These are phyloP conservation scores for Geopyxis carbonaria DNA, from an alignment of 495 filamentous ascomycete genomes.

Conservation along the genomic window DNA sequence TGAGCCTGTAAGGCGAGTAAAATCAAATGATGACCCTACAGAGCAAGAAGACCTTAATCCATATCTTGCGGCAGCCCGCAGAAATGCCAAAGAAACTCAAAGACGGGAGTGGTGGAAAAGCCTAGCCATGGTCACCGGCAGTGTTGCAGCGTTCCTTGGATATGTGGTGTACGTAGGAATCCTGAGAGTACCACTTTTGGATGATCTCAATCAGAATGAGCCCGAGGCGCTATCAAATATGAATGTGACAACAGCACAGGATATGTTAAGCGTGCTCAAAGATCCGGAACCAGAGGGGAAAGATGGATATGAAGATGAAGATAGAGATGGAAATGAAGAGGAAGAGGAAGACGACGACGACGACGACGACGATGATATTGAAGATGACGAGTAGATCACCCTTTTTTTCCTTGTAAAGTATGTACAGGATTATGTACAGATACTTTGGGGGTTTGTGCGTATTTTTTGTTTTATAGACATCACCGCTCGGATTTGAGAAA, in stretches of 20 bases:
- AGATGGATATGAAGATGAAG: constrained; percentile 1
- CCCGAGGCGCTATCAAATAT: background rate
- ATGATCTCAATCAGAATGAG: background rate
- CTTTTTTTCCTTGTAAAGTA: too few relatives aligned
- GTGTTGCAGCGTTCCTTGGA: constrained; percentile 13
- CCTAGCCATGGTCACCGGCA: constrained; percentile 7
- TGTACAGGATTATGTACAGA: too few relatives aligned
- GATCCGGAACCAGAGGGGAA: background rate
- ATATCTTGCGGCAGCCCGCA: constrained; percentile 4
- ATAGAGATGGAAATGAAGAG: background rate
- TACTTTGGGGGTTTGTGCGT: too few relatives aligned
- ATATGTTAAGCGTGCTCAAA: too few relatives aligned
- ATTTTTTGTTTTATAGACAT: too few relatives aligned
- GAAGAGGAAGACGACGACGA: constrained; percentile 29
- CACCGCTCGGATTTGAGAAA: too few relatives aligned
- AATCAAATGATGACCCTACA: constrained; percentile 7
- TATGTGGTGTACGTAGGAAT: constrained; percentile 20
- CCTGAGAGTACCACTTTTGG: constrained; percentile 6
- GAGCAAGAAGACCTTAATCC: constrained; percentile 10
- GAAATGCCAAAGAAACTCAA: constrained; percentile 2
- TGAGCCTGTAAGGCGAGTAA: constrained; percentile 2
- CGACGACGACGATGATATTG: background rate
- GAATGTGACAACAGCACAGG: too few relatives aligned
- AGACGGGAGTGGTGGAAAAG: constrained; percentile 12
- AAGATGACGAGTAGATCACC: constrained; percentile 5